A percentile compares a stretch with the other conserved stretches of the same genome.
phyloP scores from a whole-genome alignment of 2,329 filamentous ascomycete genomes.

The Fusarium oxysporum region DNA sequence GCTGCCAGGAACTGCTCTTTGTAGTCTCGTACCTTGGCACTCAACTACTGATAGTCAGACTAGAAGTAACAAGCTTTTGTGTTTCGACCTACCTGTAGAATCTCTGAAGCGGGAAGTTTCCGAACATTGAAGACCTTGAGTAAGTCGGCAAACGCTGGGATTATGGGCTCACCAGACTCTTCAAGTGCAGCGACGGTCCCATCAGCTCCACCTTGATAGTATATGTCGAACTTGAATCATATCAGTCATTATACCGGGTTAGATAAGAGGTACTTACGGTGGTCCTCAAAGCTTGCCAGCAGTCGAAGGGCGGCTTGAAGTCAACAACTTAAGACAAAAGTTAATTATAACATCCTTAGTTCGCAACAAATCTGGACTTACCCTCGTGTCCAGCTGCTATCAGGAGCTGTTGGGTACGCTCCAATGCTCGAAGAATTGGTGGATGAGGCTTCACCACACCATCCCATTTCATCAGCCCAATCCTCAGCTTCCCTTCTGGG shows the following conservation, averaged over 20 bases:
- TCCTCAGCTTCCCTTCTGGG: neutral
- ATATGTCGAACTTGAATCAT: neutral
- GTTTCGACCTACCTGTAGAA: neutral
- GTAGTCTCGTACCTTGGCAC: neutral
- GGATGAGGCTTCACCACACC: conserved; percentile 20
- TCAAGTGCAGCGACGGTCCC: neutral
- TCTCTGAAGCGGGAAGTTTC: neutral
- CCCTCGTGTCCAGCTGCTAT: conserved; percentile 12
- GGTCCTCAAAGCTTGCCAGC: conserved; percentile 5
- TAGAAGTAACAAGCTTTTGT: accelerated
- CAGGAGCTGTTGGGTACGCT: neutral
- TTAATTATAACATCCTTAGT: neutral
- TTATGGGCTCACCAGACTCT: conserved; percentile 9
- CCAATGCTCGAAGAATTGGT: conserved; percentile 12
- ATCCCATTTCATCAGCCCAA: conserved; percentile 20
- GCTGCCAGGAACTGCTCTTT: neutral
- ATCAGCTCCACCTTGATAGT: conserved; percentile 11
- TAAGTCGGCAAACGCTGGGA: conserved; percentile 1
- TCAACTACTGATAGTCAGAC: neutral
- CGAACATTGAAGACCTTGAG: conserved; percentile 6
- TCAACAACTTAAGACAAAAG: neutral
- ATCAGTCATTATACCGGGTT: accelerated
- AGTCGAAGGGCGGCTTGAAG: conserved; percentile 18
- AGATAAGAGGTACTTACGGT: neutral
- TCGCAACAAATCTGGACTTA: accelerated